Evolutionary conservation across 495 filamentous ascomycete species (phyloP), one percentile per base, ranked within the genome.

Genomic region (Tuber indicum): DNA sequence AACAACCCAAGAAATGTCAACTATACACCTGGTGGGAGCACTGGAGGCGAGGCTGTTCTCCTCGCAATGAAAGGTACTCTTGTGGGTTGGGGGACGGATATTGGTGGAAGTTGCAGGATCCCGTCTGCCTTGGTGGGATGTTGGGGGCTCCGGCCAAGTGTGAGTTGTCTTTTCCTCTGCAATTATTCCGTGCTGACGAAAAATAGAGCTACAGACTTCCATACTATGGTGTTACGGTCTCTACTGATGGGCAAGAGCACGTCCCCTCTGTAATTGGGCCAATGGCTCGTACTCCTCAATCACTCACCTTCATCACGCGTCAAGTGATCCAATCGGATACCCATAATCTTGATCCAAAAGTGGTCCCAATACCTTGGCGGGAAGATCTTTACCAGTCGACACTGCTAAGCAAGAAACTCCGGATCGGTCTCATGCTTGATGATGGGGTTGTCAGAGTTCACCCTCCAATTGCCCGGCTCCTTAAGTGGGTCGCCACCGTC

Each of bases 21-120:
- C 23, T 77, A 87, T 19, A 87, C 86, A 0, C 84, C 87, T n/a
- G 89, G 89, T 3, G 89, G 89, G 1, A 91, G 88, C 77, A 88
- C 88, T 5, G 91, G 91, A 43, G 92, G 93, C 19, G 89, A 91
- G 77, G 90, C 87, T 3, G 89, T 87, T 43, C 82, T 90, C 46
- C 84, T 90, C 62, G 88, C 86, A 1, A 82, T 91, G 73, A 84
- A 83, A 46, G 89, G 90, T 16, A 89, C 87, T 52, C 85, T 89
- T 0, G 82, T 85, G 26, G 89, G 89, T 0, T 87, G 91, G 79
- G 90, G 90, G 0, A 92, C 91, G 12, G 92, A 94, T 84, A 91
- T 93, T 76, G 92, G 91, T 0, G 92, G 92, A 5, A 89, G 86
- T 76, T 88, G 93, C 32, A 86, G 92, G 0, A 89, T 92, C 73